These are phyloP conservation scores for Penicillium canariense DNA, from an alignment of 495 filamentous ascomycete species.

Conservation along the genomic window DNA sequence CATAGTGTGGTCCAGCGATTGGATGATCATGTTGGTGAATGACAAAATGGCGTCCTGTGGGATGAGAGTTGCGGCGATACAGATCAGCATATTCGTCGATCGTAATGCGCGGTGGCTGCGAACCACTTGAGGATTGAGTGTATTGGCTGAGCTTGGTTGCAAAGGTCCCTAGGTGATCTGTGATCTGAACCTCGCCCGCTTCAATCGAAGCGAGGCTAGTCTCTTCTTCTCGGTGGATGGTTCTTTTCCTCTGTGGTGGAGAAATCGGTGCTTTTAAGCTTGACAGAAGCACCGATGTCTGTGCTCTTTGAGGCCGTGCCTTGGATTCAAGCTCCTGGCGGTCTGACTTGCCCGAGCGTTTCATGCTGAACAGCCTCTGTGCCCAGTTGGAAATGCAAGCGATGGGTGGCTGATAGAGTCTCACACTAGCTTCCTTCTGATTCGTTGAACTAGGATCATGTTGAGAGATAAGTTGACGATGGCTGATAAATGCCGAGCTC, in stretches of 20 bases:
- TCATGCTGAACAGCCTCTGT: slow-evolving; percentile 9
- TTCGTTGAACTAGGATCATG: background rate
- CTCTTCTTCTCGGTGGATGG: background rate
- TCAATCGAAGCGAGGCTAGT: slow-evolving; percentile 51
- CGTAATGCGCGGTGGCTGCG: slow-evolving; percentile 35
- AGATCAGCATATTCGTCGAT: slow-evolving; percentile 50
- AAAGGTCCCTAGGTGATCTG: slow-evolving; percentile 55
- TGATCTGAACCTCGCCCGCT: slow-evolving; percentile 51
- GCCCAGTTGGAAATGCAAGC: background rate
- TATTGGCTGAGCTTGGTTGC: slow-evolving; percentile 37
- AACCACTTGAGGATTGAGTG: slow-evolving; percentile 2
- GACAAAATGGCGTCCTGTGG: slow-evolving; percentile 57
- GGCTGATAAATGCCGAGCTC: background rate
- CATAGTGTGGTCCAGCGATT: slow-evolving; percentile 61
- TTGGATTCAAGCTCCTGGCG: background rate
- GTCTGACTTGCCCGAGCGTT: slow-evolving; percentile 15
- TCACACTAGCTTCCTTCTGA: background rate
- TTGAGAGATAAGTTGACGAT: background rate
- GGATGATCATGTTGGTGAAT: slow-evolving; percentile 72
- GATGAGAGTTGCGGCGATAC: slow-evolving; percentile 49
- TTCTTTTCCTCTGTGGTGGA: slow-evolving; percentile 5
- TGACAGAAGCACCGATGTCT: background rate
- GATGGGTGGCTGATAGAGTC: background rate
- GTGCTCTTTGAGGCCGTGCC: background rate
- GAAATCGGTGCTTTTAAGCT: slow-evolving; percentile 18